Evolutionary conservation across 306 rosid species (phyloP), one percentile per base, ranked within the genome.

Genomic region (Acacia confusa): DNA sequence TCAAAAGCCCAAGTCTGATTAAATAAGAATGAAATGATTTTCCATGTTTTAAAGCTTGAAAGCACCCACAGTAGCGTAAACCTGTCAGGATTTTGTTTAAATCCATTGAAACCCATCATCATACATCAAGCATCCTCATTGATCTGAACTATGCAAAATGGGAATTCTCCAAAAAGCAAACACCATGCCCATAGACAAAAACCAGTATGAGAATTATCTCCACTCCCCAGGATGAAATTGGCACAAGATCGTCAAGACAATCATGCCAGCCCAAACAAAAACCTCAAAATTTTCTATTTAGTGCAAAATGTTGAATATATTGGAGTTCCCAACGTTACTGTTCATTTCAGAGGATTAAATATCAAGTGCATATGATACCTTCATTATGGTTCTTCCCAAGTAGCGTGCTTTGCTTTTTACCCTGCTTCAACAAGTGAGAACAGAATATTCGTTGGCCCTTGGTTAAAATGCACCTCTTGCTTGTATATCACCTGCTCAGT

Each of bases 21-120:
- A 90, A 74, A 28, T 76, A 78, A 65, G 89, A 91, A 78, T 95
- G 99, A n/a, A 91, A 75, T 66, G 92, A 76, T 69, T 82, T 86
- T 19, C 97, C 95, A 53, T 78, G 88, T 50, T 80, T 85, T 74
- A 81, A 78, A 79, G 85, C 71, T 84, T 78, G 84, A 73, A 83
- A 79, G 82, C 81, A 78, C 72, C 87, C 86, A 79, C 94, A 91
- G 47, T 55, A 88, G 86, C 94, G 78, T 78, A 93, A 73, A 76
- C 88, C 97, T 32, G 71, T 58, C 15, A 86, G 89, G 50, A 91
- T 86, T 43, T 87, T 85, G 75, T 74, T 88, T 24, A 87, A 30
- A 48, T 89, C 81, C 90, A 86, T 86, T 57, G 79, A 12, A 82
- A 76, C 44, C 41, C 74, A 79, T 81, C 41, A 40, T 63, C 70